A percentile compares a stretch with the other conserved stretches of the same genome.
phyloP scores from a whole-genome alignment of 2,329 filamentous ascomycete species.

The Colletotrichum kahawae region DNA sequence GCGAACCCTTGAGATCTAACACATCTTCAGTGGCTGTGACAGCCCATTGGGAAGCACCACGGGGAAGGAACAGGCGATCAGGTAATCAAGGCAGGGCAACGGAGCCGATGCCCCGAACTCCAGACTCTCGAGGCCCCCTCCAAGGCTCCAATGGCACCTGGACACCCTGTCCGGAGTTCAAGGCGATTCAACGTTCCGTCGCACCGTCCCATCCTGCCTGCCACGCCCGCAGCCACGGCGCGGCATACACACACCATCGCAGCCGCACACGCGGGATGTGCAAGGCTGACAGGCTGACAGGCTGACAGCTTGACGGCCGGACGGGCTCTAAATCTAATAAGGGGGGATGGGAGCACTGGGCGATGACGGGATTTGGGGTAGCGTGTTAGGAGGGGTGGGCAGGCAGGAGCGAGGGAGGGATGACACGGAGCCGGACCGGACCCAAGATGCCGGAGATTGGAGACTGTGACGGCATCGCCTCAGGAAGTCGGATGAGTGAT shows the following conservation, averaged over 20 bases:
- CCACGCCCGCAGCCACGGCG: not conserved
- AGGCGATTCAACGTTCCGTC: not conserved
- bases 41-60: not conserved
- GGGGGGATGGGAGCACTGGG: not conserved
- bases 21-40: not conserved
- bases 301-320: not conserved
- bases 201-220: slow-evolving; percentile 8
- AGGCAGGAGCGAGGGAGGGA: not conserved
- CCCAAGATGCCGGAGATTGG: slow-evolving; percentile 16
- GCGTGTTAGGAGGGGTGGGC: not conserved
- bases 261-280: not conserved
- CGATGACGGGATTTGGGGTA: not conserved
- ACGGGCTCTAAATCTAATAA: not conserved
- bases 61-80: not conserved
- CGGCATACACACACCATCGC: not conserved
- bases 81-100: not conserved
- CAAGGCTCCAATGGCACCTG: not conserved
- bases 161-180: not conserved
- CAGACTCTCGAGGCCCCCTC: not conserved
- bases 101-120: not conserved
- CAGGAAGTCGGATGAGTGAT: not conserved
- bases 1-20: slow-evolving; percentile 1
- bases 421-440: slow-evolving; percentile 14
- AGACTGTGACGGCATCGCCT: slow-evolving; percentile 7
- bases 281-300: not conserved